Base-by-base conservation (phyloP, 176 grass and related monocot species). In the Microstegium vimineum region DNA sequence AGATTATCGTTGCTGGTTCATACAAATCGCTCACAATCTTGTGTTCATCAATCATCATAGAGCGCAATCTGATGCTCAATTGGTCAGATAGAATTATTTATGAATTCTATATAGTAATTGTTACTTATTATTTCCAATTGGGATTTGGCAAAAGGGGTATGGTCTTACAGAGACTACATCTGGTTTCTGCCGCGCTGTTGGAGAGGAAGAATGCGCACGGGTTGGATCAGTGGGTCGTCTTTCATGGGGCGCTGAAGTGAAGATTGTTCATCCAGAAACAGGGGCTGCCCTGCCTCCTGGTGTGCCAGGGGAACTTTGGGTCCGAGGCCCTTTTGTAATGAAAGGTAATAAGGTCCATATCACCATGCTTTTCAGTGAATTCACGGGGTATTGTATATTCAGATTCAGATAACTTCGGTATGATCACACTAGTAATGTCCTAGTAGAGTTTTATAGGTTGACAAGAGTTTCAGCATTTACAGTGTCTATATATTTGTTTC, bases 301-400 rank as follows among this genome's bases (percentile, higher is more conserved):
- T 11, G 22, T 85, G 14, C 56, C 59, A 2, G 89, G 89, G 22
- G 89, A 91, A 59, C 81, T 91, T 66, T 78, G 57, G 65, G 61
- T 91, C 18, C 82, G 85, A 77, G 85, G 85, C 33, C 71, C 85
- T 67, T 85, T 86, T 25, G 68, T 88, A 3, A 91, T 85, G 85
- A 51, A 91, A 81, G 85, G 85, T 85, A n/a, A n/a, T n/a, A n/a
- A n/a, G n/a, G n/a, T n/a, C n/a, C n/a, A n/a, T n/a, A n/a, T n/a
- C n/a, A n/a, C n/a, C n/a, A n/a, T n/a, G n/a, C n/a, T n/a, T 63
- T 51, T 22, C 3, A 63, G 33, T 52, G 65, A 16, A 38, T 69
- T 9, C n/a, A 13, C 20, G n/a, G n/a, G n/a, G 7, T 18, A 34
- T 17, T 37, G 35, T 37, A 37, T 37, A 37, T 37, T 37, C 35